Evolutionary conservation across 2,329 filamentous ascomycete genomes (phyloP).

Genomic region (Apiospora kogelbergensis): DNA sequence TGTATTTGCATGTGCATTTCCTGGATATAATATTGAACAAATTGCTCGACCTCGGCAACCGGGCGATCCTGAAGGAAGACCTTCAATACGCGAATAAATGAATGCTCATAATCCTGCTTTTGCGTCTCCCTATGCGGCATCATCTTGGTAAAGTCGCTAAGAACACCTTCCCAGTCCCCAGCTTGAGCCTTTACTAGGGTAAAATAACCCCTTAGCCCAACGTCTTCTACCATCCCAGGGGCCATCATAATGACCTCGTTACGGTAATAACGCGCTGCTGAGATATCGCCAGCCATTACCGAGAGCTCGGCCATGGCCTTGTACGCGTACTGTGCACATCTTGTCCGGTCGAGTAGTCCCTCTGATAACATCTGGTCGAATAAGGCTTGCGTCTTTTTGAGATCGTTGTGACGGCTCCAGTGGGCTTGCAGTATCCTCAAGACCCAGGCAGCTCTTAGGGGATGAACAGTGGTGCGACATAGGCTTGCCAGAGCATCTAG

Average conservation of each 20-base stretch:
- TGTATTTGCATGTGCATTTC: slow-evolving; percentile 36
- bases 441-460: slow-evolving; percentile 36
- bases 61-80: slow-evolving; percentile 39
- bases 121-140: slow-evolving; percentile 12
- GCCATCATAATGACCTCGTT: slow-evolving; percentile 25
- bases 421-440: slow-evolving; percentile 35
- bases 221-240: slow-evolving; percentile 28
- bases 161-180: slow-evolving; percentile 42
- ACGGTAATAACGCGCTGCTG: slow-evolving; percentile 32
- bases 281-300: slow-evolving; percentile 33
- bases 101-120: slow-evolving; percentile 26
- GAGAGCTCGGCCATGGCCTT: slow-evolving; percentile 41
- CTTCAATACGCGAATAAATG: slow-evolving; percentile 40
- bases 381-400: slow-evolving; percentile 24
- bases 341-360: slow-evolving; percentile 22
- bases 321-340: slow-evolving; percentile 32
- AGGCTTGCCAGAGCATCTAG: slow-evolving; percentile 29
- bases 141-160: slow-evolving; percentile 31
- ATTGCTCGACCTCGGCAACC: slow-evolving; percentile 39
- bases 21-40: slow-evolving; percentile 36
- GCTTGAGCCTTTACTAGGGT: slow-evolving; percentile 36
- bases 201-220: slow-evolving; percentile 36
- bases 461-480: slow-evolving; percentile 16
- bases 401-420: slow-evolving; percentile 32
- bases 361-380: slow-evolving; percentile 27